phyloP scores from a whole-genome alignment of 805 yeast genomes.

The Ogataea trehaloabstinens region DNA sequence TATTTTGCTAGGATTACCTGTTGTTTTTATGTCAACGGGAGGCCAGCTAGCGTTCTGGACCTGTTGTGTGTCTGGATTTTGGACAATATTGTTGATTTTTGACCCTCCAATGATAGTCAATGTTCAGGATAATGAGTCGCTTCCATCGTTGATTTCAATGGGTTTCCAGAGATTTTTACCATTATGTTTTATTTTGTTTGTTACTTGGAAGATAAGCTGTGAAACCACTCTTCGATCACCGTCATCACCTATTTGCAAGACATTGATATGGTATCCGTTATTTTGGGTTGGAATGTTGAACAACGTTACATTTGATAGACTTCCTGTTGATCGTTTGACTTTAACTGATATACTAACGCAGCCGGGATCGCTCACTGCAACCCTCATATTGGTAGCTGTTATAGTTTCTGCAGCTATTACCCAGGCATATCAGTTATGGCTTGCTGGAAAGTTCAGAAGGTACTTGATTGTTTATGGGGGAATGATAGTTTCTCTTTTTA shows the following conservation, averaged over 20 bases:
- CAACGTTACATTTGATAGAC: constrained; percentile 81
- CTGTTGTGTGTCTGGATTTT: constrained; percentile 63
- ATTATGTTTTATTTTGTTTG: constrained; percentile 63
- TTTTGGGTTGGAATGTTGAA: constrained; percentile 85
- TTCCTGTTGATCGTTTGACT: constrained; percentile 86
- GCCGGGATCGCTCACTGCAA: constrained; percentile 74
- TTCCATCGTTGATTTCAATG: constrained; percentile 62
- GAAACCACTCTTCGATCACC: constrained; percentile 43
- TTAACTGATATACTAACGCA: constrained; percentile 65
- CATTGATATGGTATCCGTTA: constrained; percentile 69
- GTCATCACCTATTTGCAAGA: constrained; percentile 41
- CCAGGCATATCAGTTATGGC: constrained; percentile 82
- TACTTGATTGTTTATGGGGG: constrained; percentile 55
- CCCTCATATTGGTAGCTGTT: constrained; percentile 45
- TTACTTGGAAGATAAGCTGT: constrained; percentile 60
- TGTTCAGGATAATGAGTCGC: constrained; percentile 48
- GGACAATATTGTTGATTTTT: constrained; percentile 74
- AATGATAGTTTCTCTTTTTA: constrained; percentile 41
- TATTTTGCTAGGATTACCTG: constrained; percentile 58
- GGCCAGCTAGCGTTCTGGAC: constrained; percentile 61
- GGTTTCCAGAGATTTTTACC: constrained; percentile 79
- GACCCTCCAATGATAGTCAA: constrained; percentile 75
- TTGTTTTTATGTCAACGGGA: constrained; percentile 45
- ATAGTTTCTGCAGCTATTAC: constrained; percentile 56
- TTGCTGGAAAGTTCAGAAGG: constrained; percentile 61